A percentile compares a stretch with the other conserved stretches of the same genome.
phyloP scores from a whole-genome alignment of 2,329 filamentous ascomycete genomes.

The Cladosporium sp. region DNA sequence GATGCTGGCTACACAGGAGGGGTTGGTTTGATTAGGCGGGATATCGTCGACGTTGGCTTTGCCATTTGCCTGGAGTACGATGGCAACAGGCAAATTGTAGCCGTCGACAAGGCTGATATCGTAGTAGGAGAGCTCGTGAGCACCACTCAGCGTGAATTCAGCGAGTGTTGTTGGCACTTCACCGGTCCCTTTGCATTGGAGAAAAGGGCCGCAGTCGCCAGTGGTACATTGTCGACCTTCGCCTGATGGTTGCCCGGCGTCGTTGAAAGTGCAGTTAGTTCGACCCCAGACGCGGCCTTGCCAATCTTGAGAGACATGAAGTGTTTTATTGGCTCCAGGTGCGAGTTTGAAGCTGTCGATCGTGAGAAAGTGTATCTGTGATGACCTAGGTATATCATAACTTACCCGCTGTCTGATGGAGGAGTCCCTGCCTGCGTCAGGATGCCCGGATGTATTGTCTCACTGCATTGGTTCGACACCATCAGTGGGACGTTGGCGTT shows the following conservation, averaged over 20 bases:
- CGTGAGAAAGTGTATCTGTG: neutral
- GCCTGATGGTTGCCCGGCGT: constrained; percentile 51
- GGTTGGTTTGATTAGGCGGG: constrained; percentile 71
- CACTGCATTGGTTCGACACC: constrained; percentile 66
- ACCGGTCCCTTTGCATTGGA: constrained; percentile 60
- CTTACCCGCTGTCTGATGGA: constrained; percentile 55
- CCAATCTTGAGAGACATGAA: constrained; percentile 70
- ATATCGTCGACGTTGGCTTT: constrained; percentile 58
- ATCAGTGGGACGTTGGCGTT: constrained; percentile 48
- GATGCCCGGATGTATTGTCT: constrained; percentile 72
- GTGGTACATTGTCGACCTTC: constrained; percentile 60
- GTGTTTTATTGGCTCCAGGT: constrained; percentile 52
- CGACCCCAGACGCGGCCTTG: constrained; percentile 77
- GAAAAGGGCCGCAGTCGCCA: constrained; percentile 67
- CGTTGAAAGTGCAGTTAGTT: constrained; percentile 75
- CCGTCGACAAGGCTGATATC: constrained; percentile 82
- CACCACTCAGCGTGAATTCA: constrained; percentile 72
- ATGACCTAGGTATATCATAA: neutral
- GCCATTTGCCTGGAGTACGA: constrained; percentile 47
- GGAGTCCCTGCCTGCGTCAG: constrained; percentile 67
- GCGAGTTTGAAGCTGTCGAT: constrained; percentile 53
- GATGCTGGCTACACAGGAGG: constrained; percentile 67
- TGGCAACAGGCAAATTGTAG: constrained; percentile 71
- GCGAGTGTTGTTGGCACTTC: constrained; percentile 70
- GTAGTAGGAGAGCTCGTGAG: constrained; percentile 68